Evolutionary conservation across 2,329 filamentous ascomycete genomes (phyloP).

Genomic region (Pseudogymnoascus verrucosus): DNA sequence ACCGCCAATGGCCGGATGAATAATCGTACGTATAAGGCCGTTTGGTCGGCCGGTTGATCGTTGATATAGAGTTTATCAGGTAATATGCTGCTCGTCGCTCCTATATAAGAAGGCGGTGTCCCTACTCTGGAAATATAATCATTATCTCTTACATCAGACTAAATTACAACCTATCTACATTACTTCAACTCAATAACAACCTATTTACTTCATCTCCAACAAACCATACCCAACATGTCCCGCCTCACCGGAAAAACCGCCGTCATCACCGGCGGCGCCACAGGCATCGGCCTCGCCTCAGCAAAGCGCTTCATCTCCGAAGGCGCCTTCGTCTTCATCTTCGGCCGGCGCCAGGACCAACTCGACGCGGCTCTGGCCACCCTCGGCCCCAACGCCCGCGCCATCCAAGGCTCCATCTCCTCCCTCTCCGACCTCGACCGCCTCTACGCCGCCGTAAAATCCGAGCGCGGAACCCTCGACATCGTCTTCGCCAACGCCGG

Average conservation of each 20-base stretch:
- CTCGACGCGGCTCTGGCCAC: slow-evolving; percentile 15
- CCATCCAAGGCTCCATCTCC: slow-evolving; percentile 18
- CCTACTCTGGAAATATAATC: slow-evolving; percentile 7
- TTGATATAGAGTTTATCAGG: not conserved
- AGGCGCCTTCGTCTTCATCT: slow-evolving; percentile 18
- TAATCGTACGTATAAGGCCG: not conserved
- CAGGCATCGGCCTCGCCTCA: slow-evolving; percentile 17
- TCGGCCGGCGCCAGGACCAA: slow-evolving; percentile 16
- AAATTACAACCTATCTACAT: slow-evolving; percentile 1
- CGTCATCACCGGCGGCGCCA: slow-evolving; percentile 19
- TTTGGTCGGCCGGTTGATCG: no score
- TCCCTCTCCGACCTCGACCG: slow-evolving; percentile 20
- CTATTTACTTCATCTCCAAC: slow-evolving; percentile 9
- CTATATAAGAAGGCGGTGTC: slow-evolving; percentile 12
- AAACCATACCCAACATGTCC: slow-evolving; percentile 12
- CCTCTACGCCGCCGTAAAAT: slow-evolving; percentile 20
- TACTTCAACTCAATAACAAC: not conserved
- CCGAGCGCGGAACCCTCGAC: slow-evolving; percentile 21
- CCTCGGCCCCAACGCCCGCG: slow-evolving; percentile 19
- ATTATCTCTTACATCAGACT: slow-evolving; percentile 11
- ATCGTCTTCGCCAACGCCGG: slow-evolving; percentile 20
- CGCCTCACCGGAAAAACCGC: slow-evolving; percentile 15
- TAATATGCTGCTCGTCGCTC: slow-evolving; percentile 4
- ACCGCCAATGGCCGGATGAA: not conserved
- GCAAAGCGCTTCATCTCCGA: slow-evolving; percentile 16